Conservation (phyloP, 2,329 filamentous ascomycete genomes). For the Chaetomiaceae sp. region DNA sequence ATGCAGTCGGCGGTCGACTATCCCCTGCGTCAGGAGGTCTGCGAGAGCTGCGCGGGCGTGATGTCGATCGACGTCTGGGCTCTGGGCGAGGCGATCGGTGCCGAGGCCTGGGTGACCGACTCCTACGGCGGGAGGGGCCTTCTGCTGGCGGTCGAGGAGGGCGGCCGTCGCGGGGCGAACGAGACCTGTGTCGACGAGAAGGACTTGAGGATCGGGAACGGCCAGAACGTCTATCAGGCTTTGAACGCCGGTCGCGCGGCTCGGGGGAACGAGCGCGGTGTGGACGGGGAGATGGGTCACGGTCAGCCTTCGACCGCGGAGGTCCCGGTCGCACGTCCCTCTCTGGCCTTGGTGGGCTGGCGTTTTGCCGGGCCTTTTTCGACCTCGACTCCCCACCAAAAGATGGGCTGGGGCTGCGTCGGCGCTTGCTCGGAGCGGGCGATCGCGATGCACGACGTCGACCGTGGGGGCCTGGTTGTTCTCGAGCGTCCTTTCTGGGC, state of each 20-base stretch:
- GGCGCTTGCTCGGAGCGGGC: constrained; percentile 28
- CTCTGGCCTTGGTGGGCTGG: constrained; percentile 20
- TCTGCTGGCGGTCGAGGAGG: constrained; percentile 3
- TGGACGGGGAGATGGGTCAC: constrained; percentile 14
- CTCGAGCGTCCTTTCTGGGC: constrained; percentile 13
- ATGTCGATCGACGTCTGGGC: constrained; percentile 24
- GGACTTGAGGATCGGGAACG: constrained; percentile 22
- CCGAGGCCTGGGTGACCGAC: constrained; percentile 21
- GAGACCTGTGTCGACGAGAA: constrained; percentile 27
- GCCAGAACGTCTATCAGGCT: constrained; percentile 23
- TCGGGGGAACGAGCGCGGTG: constrained; percentile 26
- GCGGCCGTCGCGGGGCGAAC: constrained; percentile 21
- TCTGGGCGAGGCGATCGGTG: constrained; percentile 22
- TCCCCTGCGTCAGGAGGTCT: constrained; percentile 18
- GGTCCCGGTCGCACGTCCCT: constrained; percentile 16
- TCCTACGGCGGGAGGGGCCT: constrained; percentile 15
- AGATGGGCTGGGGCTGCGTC: constrained; percentile 29
- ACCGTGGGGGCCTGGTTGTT: constrained; percentile 10
- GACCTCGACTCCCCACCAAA: constrained; percentile 19
- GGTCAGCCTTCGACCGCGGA: constrained; percentile 13
- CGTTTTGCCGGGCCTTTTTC: constrained; percentile 25
- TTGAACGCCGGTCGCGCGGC: constrained; percentile 25
- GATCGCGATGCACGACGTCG: constrained; percentile 25
- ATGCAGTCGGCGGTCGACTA: constrained; percentile 23
- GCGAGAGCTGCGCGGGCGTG: constrained; percentile 23